Conservation (phyloP, 2,329 filamentous ascomycete species). For the Juglanconis sp. region DNA sequence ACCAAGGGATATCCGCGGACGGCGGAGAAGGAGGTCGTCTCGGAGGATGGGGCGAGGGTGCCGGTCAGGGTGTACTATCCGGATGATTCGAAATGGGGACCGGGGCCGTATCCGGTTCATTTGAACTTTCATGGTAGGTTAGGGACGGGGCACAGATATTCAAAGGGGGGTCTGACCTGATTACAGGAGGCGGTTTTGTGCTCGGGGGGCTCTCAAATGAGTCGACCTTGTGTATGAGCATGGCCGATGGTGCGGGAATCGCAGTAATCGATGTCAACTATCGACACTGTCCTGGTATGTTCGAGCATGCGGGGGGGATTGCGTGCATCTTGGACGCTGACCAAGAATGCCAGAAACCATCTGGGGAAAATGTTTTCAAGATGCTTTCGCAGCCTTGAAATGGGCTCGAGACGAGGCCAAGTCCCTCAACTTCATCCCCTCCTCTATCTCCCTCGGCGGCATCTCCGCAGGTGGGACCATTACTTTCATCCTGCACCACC, state of each 20-base stretch:
- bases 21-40: conserved; percentile 24
- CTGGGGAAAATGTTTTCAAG: conserved; percentile 35
- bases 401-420: conserved; percentile 29
- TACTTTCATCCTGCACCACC: conserved; percentile 32
- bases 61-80: conserved; percentile 32
- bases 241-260: conserved; percentile 34
- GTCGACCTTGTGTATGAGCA: conserved; percentile 31
- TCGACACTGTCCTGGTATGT: conserved; percentile 28
- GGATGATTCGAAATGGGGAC: conserved; percentile 26
- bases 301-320: not conserved
- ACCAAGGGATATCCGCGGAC: conserved; percentile 28
- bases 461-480: conserved; percentile 37
- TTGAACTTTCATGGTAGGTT: conserved; percentile 33
- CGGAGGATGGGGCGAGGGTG: conserved; percentile 28
- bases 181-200: conserved; percentile 35
- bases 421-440: conserved; percentile 28
- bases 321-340: not conserved
- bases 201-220: conserved; percentile 33
- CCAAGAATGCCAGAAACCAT: conserved; percentile 24
- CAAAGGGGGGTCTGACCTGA: not conserved
- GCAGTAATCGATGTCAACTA: conserved; percentile 39
- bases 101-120: conserved; percentile 32
- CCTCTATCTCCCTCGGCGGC: conserved; percentile 36
- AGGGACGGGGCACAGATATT: not conserved
- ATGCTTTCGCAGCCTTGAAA: conserved; percentile 33